phyloP scores from a whole-genome alignment of 257 asterid genomes.

The Fraxinus americana region DNA sequence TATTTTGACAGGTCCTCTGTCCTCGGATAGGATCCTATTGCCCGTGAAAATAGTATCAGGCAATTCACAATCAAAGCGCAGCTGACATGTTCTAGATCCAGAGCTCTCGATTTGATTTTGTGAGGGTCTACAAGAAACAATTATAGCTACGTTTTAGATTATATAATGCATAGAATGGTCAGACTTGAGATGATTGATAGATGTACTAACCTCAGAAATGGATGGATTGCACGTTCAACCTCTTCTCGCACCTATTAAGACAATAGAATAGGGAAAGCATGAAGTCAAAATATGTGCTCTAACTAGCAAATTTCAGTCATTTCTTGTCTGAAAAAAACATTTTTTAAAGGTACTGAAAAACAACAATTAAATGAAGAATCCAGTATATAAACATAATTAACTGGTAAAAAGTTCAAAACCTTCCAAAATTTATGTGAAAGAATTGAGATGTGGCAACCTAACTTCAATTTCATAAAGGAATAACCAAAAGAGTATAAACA shows the following conservation, averaged over 20 bases:
- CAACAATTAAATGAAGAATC: background rate
- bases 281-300: conserved; percentile 15
- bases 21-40: conserved; percentile 38
- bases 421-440: conserved; percentile 20
- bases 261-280: conserved; percentile 12
- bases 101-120: conserved; percentile 36
- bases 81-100: conserved; percentile 48
- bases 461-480: background rate
- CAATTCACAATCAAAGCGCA: conserved; percentile 46
- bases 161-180: no score
- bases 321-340: background rate
- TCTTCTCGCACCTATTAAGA: conserved; percentile 68
- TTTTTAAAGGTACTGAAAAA: background rate
- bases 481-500: background rate
- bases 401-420: conserved; percentile 15
- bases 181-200: background rate
- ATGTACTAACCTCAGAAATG: conserved; percentile 52
- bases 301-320: conserved; percentile 6
- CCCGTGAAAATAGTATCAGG: conserved; percentile 66
- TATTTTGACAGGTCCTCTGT: conserved; percentile 37
- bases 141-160: background rate
- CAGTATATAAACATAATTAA: background rate
- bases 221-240: conserved; percentile 42
- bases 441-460: background rate
- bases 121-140: conserved; percentile 41